Percentiles rank a stretch among this genome's conserved stretches.
Evolutionary conservation across 2,329 filamentous ascomycete species (phyloP).

Genomic region (Ceratocystis alfenasii): DNA sequence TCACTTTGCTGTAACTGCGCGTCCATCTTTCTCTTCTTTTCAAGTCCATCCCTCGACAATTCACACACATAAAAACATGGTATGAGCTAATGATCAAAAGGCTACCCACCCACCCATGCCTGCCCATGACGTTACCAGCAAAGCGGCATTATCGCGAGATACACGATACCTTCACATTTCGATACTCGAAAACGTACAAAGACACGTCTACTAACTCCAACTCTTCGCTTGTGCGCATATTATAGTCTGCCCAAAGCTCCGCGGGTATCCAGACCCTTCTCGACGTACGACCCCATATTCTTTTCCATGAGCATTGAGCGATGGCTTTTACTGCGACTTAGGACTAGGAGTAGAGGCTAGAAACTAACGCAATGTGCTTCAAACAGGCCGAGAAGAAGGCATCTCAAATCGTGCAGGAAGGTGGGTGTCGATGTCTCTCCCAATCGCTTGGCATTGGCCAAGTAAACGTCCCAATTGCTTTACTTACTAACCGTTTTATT

Average conservation of each 20-base stretch:
- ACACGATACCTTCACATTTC: neutral
- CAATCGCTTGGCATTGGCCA: neutral
- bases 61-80: neutral
- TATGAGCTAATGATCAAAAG: neutral
- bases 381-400: slow-evolving; percentile 80
- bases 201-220: neutral
- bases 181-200: neutral
- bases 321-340: neutral
- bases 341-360: too few species aligned
- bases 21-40: neutral
- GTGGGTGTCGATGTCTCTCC: slow-evolving; percentile 37
- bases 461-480: neutral
- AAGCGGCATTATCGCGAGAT: slow-evolving; percentile 5
- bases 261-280: slow-evolving; percentile 96
- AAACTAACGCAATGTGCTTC: neutral
- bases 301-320: neutral
- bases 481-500: neutral
- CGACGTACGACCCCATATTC: slow-evolving; percentile 55
- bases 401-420: slow-evolving; percentile 97
- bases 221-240: neutral
- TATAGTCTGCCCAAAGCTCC: slow-evolving; percentile 92
- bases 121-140: neutral
- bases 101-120: neutral
- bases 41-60: neutral
- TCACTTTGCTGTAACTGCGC: neutral